Conservation (phyloP, 805 yeast genomes). For the Candida stauntonica region DNA sequence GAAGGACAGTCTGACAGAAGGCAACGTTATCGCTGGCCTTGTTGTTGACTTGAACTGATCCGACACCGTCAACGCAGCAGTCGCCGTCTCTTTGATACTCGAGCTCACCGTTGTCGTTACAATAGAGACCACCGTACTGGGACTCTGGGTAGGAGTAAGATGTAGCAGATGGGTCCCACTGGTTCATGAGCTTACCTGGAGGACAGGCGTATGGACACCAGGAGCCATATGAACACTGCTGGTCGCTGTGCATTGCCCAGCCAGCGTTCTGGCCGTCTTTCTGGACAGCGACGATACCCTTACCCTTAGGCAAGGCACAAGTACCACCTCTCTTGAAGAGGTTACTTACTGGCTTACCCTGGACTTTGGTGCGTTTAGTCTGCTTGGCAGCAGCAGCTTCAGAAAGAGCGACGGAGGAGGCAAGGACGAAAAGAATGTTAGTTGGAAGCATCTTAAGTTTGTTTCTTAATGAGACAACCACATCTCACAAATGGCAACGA, state of each 20-base stretch:
- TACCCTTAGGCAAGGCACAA: constrained; percentile 65
- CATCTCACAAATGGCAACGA: too few species aligned
- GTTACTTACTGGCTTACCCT: constrained; percentile 24
- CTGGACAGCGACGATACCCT: constrained; percentile 69
- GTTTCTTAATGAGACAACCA: too few species aligned
- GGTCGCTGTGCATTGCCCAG: constrained; percentile 83
- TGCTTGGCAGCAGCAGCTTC: neutral
- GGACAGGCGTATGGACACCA: constrained; percentile 93
- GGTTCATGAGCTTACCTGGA: constrained; percentile 82
- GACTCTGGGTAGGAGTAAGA: constrained; percentile 73
- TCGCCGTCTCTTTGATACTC: constrained; percentile 54
- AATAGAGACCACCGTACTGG: constrained; percentile 77
- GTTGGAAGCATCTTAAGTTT: constrained; percentile 1
- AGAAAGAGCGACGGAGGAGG: neutral
- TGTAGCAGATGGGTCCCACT: constrained; percentile 81
- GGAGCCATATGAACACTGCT: constrained; percentile 64
- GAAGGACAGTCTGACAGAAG: constrained; percentile 88
- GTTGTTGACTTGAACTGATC: constrained; percentile 63
- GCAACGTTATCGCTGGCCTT: constrained; percentile 58
- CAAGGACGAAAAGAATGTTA: neutral
- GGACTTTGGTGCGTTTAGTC: constrained; percentile 12
- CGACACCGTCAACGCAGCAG: constrained; percentile 75
- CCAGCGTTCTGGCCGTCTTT: constrained; percentile 59
- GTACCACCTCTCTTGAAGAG: constrained; percentile 34
- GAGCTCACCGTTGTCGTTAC: constrained; percentile 65